phyloP scores from a whole-genome alignment of 495 filamentous ascomycete genomes.

The Penicillium longicatenatum region DNA sequence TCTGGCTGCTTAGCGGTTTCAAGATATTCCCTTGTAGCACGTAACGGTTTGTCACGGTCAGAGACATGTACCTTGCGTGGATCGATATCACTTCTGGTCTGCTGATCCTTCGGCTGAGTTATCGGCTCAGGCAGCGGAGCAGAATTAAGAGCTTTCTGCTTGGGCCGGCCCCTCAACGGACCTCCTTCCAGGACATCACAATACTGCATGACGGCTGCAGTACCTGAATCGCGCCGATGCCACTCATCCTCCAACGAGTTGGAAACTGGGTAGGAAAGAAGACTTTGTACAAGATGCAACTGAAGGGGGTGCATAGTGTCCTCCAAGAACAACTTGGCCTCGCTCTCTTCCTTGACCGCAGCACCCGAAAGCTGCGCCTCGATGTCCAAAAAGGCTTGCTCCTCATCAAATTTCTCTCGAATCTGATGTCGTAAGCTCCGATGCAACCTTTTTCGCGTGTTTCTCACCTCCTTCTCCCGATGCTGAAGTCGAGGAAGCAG shows the following conservation, averaged over 20 bases:
- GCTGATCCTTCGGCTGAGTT: background rate
- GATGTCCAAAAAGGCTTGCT: too few relatives aligned
- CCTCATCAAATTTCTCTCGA: too few relatives aligned
- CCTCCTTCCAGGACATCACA: slow-evolving; percentile 20
- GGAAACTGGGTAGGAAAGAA: slow-evolving; percentile 17
- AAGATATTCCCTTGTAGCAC: slow-evolving; percentile 18
- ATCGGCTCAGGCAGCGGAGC: slow-evolving; percentile 3
- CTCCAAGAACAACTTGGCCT: background rate
- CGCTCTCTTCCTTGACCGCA: too few relatives aligned
- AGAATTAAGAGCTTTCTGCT: slow-evolving; percentile 8
- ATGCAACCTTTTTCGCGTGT: too few relatives aligned
- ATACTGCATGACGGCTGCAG: slow-evolving; percentile 13
- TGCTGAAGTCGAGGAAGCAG: too few relatives aligned
- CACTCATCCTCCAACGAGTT: slow-evolving; percentile 22
- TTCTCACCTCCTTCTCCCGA: too few relatives aligned
- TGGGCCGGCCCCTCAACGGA: slow-evolving; percentile 14
- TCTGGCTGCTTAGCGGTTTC: slow-evolving; percentile 10
- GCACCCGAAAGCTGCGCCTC: too few relatives aligned
- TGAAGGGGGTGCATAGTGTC: slow-evolving; percentile 14
- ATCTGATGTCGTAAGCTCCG: too few relatives aligned
- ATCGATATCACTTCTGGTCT: slow-evolving; percentile 5
- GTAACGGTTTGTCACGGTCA: slow-evolving; percentile 5
- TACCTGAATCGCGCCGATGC: slow-evolving; percentile 14
- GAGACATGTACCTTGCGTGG: background rate
- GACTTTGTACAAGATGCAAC: slow-evolving; percentile 15